phyloP scores from a whole-genome alignment of 2,329 filamentous ascomycete species.

The Dactylellina drechsleri region DNA sequence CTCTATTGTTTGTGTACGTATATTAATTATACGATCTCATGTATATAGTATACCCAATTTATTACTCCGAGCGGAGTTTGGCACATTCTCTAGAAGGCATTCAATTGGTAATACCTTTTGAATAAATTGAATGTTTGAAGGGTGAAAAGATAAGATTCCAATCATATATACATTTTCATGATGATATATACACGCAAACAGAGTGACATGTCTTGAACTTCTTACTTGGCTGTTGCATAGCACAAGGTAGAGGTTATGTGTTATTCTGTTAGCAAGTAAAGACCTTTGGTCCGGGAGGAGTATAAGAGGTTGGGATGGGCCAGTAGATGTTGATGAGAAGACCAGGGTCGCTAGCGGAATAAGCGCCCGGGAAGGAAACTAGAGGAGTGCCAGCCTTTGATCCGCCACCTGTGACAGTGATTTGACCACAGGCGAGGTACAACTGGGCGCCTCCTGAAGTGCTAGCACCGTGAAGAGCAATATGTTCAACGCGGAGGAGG shows the following conservation, averaged over 20 bases:
- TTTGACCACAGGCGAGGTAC: slow-evolving; percentile 65
- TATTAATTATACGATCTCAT: neutral
- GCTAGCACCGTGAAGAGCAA: slow-evolving; percentile 64
- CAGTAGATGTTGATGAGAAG: slow-evolving; percentile 58
- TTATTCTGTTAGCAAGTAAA: slow-evolving; percentile 33
- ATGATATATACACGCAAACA: neutral
- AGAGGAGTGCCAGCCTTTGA: slow-evolving; percentile 62
- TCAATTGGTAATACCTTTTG: too few relatives aligned
- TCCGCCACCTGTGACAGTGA: slow-evolving; percentile 63
- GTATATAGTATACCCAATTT: neutral
- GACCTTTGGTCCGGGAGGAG: slow-evolving; percentile 62
- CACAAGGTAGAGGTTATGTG: neutral
- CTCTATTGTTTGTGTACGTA: too few relatives aligned
- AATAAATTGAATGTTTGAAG: too few relatives aligned
- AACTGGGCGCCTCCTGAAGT: slow-evolving; percentile 62
- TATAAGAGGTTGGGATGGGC: slow-evolving; percentile 60
- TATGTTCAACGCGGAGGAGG: slow-evolving; percentile 65
- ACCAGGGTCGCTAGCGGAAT: slow-evolving; percentile 55
- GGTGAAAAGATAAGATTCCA: neutral
- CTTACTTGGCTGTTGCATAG: neutral
- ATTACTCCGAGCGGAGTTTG: neutral
- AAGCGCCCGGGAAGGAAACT: slow-evolving; percentile 64
- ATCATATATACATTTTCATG: slow-evolving; percentile 3
- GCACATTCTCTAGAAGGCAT: too few relatives aligned
- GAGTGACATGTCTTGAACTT: neutral